Conservation (phyloP, 345 rosid species). For the Eutrema yunnanense region DNA sequence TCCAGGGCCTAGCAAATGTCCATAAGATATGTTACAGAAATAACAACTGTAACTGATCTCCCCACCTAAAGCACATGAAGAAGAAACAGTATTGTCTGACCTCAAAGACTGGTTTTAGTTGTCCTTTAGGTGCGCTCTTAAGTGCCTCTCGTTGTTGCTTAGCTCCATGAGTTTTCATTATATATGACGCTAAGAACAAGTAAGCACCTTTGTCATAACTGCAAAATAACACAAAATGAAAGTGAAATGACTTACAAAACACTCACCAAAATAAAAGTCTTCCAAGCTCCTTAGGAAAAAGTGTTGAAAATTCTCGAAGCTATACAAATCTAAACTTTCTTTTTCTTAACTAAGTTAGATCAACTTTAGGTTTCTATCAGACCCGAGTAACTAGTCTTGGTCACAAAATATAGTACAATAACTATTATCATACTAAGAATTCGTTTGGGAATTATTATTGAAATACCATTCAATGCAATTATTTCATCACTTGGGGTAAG, state of each 20-base stretch:
- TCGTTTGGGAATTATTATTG: neutral
- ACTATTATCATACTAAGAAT: neutral
- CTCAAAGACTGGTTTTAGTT: constrained; percentile 79
- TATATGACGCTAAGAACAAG: constrained; percentile 70
- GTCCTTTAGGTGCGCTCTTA: constrained; percentile 51
- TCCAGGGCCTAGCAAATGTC: constrained; percentile 57
- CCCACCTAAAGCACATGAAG: neutral
- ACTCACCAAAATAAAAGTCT: neutral
- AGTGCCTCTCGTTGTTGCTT: constrained; percentile 77
- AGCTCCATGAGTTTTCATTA: constrained; percentile 91
- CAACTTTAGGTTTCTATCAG: neutral
- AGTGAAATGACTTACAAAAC: neutral
- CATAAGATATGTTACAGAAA: constrained; percentile 1
- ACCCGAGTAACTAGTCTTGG: constrained; percentile 5
- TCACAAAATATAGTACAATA: neutral
- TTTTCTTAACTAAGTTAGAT: neutral
- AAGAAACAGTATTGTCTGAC: constrained; percentile 34
- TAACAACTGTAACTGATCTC: constrained; percentile 7
- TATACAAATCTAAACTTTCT: neutral
- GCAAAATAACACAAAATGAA: constrained; percentile 21
- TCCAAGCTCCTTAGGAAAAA: constrained; percentile 5
- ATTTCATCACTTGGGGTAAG: constrained; percentile 6
- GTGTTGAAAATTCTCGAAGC: constrained; percentile 2
- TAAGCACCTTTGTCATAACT: constrained; percentile 94
- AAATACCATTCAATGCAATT: constrained; percentile 1